These are phyloP conservation scores for Phytophthora syringae DNA, from an alignment of 352 stramenopile genomes.

Conservation along the genomic window DNA sequence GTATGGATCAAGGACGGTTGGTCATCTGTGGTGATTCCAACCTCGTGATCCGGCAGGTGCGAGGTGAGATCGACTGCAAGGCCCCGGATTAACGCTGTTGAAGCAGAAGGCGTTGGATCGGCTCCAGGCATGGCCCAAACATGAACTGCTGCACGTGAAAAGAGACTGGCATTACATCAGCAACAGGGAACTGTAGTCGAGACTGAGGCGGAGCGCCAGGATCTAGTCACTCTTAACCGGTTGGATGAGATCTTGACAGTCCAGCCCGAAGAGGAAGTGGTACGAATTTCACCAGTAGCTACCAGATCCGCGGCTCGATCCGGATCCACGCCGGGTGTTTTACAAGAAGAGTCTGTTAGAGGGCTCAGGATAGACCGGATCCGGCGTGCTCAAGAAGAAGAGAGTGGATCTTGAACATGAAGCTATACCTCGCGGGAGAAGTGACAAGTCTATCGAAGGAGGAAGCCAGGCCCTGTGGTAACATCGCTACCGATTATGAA, in stretches of 20 bases:
- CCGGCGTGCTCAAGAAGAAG: background rate
- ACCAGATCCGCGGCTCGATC: background rate
- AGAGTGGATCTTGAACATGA: background rate
- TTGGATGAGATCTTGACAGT: too few species aligned
- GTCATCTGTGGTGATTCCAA: too few species aligned
- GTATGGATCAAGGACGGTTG: background rate
- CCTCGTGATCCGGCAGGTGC: too few species aligned
- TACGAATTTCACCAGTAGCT: too few species aligned
- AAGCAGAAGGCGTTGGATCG: background rate
- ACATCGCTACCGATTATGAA: too few species aligned
- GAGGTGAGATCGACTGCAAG: constrained; percentile 11
- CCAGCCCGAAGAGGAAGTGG: too few species aligned
- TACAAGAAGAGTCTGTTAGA: too few species aligned
- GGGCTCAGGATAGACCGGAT: background rate
- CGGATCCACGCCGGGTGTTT: too few species aligned
- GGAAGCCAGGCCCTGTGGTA: too few species aligned
- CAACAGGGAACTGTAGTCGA: too few species aligned
- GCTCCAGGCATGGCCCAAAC: background rate
- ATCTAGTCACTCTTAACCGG: constrained; percentile 5
- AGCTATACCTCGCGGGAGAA: background rate
- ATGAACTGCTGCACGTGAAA: constrained; percentile 8
- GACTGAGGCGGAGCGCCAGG: background rate
- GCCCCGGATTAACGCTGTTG: background rate
- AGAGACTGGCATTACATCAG: too few species aligned
- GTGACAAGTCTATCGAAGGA: too few species aligned